phyloP scores from a whole-genome alignment of 331 rosid genomes.

The Rosa hybrid region DNA sequence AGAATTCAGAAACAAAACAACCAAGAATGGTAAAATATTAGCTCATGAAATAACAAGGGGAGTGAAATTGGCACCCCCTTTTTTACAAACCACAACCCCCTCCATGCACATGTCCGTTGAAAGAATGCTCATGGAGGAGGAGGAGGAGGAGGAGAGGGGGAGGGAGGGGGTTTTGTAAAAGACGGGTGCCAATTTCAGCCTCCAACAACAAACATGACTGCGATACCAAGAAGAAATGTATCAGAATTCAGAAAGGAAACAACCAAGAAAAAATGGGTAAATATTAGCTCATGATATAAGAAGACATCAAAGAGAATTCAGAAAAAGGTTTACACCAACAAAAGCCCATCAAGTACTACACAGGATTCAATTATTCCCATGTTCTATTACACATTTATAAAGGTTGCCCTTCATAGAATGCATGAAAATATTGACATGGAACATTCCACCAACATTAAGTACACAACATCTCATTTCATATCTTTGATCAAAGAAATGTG shows the following conservation, averaged over 20 bases:
- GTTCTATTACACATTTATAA: not conserved
- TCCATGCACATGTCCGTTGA: no score
- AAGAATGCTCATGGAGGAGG: no score
- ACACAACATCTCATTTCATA: not conserved
- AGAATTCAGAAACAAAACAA: not conserved
- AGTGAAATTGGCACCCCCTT: no score
- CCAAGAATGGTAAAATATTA: no score
- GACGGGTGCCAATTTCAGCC: no score
- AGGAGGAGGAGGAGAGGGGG: no score
- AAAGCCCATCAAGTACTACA: not conserved
- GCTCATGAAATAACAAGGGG: not conserved
- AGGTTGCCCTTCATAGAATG: not conserved
- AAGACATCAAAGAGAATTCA: not conserved
- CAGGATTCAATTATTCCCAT: not conserved
- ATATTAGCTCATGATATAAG: not conserved
- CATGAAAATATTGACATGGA: not conserved
- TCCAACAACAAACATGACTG: not conserved
- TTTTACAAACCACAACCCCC: no score
- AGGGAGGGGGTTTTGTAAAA: no score
- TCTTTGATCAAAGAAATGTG: not conserved
- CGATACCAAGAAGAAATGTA: not conserved
- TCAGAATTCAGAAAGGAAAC: not conserved
- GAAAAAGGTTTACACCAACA: slow-evolving; percentile 1
- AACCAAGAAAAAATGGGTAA: not conserved
- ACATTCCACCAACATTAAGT: not conserved